Evolutionary conservation across 73 alveolate species (phyloP), one percentile per base, ranked within the genome.

Genomic region (Symbiodinium natans): DNA sequence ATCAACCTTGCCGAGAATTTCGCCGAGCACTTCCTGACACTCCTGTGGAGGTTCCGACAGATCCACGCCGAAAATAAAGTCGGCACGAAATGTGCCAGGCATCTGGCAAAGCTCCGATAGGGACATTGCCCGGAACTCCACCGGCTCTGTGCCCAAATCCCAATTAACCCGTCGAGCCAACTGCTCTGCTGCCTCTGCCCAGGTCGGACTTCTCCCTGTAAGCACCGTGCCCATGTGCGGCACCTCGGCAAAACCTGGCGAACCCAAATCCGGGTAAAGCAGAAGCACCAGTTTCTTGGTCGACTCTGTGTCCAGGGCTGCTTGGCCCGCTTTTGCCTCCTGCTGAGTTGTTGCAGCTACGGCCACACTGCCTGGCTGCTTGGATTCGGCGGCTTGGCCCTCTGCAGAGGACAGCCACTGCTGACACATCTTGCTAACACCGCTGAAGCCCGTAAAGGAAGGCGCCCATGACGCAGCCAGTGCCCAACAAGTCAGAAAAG

Each of bases 231-330:
- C 96, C 96, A 89, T 63, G 77, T 89, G 96, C 25, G 96, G 96
- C 75, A 89, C 96, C 52, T 89, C 96, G 5, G 88, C 96, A 31
- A 89, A 89, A 74, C 96, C 93, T 86, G 93, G 94, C 38, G 96
- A 89, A 13, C 96, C 96, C 29, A 11, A 34, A n/a, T 56, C 96
- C 4, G 96, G 96, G 34, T 89, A 82, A 2, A 89, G 96, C 36
- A 89, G 87, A 33, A 89, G 59, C 77, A 89, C 96, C 96, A n/a
- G n/a, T n/a, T n/a, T n/a, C n/a, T n/a, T n/a, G n/a, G n/a, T n/a
- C n/a, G n/a, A n/a, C n/a, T n/a, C n/a, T n/a, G n/a, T n/a, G n/a
- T n/a, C n/a, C n/a, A n/a, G n/a, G n/a, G n/a, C n/a, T n/a, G n/a
- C n/a, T n/a, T n/a, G n/a, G n/a, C n/a, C n/a, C n/a, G n/a, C n/a